These are phyloP conservation scores for Haematococcus lacustris DNA, from an alignment of 139 green algal species.

Conservation along the genomic window DNA sequence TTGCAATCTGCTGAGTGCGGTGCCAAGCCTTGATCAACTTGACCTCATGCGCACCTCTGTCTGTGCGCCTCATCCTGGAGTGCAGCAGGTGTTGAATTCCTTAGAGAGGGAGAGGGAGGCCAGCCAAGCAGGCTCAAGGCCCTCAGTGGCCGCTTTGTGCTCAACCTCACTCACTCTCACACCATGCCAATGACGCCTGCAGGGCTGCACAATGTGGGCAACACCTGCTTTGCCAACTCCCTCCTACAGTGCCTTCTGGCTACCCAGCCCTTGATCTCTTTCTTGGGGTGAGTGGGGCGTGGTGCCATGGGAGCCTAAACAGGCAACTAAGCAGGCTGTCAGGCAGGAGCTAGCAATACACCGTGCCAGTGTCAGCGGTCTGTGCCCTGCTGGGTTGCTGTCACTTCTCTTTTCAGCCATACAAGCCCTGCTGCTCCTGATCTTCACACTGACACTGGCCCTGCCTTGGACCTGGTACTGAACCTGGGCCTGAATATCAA, in stretches of 20 bases:
- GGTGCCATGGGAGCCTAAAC: neutral
- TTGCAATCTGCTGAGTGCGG: too few species aligned
- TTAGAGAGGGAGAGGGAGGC: too few species aligned
- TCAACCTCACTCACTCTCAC: neutral
- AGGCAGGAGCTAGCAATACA: too few species aligned
- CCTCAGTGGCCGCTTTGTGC: neutral
- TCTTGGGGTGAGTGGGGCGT: neutral
- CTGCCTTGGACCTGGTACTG: neutral
- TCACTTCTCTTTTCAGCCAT: neutral
- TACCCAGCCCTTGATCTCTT: slow-evolving; percentile 13
- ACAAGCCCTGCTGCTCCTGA: neutral
- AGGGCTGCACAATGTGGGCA: slow-evolving; percentile 30
- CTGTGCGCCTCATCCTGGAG: neutral
- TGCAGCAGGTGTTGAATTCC: too few species aligned
- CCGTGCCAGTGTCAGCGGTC: too few species aligned
- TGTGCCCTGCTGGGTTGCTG: neutral
- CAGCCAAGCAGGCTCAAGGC: neutral
- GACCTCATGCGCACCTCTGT: neutral
- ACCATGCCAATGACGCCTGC: neutral
- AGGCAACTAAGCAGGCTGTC: too few species aligned
- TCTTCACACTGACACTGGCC: neutral
- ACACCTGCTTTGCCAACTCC: slow-evolving; percentile 28
- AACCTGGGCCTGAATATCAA: neutral
- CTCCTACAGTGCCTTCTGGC: slow-evolving; percentile 22
- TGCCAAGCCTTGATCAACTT: too few species aligned